A percentile compares a stretch with the other conserved stretches of the same genome.
Evolutionary conservation across 306 rosid genomes (phyloP).

Genomic region (Datisca glomerata): DNA sequence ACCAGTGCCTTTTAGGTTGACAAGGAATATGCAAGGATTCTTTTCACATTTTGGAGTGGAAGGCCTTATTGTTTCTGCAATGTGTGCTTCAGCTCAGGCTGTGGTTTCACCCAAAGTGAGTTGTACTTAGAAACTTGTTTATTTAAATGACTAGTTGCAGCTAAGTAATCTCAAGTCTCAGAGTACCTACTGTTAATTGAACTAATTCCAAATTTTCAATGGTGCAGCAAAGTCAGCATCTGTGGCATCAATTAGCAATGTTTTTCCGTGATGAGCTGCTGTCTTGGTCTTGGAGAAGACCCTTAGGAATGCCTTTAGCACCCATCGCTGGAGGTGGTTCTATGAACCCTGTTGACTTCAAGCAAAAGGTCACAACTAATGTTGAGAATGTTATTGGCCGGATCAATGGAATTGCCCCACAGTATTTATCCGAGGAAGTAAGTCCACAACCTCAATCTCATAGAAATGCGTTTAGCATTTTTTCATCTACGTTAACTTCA

Average conservation of each 20-base stretch:
- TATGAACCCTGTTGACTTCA: slow-evolving; percentile 71
- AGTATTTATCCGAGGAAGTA: slow-evolving; percentile 86
- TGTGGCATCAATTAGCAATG: slow-evolving; percentile 99
- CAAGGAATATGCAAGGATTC: slow-evolving; percentile 95
- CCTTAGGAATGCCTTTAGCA: slow-evolving; percentile 82
- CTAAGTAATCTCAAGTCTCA: slow-evolving; percentile 1
- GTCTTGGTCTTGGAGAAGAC: slow-evolving; percentile 99
- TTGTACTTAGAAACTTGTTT: not conserved
- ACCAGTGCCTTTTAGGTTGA: slow-evolving; percentile 95
- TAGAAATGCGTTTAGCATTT: too few relatives aligned
- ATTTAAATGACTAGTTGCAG: not conserved
- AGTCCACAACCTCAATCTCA: slow-evolving; percentile 11
- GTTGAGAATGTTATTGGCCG: slow-evolving; percentile 74
- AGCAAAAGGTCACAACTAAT: slow-evolving; percentile 78
- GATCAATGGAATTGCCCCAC: slow-evolving; percentile 75
- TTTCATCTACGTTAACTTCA: too few relatives aligned
- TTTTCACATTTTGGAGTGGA: slow-evolving; percentile 93
- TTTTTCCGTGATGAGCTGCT: slow-evolving; percentile 97
- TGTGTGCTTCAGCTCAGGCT: slow-evolving; percentile 99
- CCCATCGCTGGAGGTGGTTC: slow-evolving; percentile 58
- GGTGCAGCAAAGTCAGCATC: slow-evolving; percentile 94
- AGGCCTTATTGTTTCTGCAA: slow-evolving; percentile 95
- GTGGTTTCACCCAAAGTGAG: slow-evolving; percentile 86
- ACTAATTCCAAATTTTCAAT: slow-evolving; percentile 11
- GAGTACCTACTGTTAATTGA: slow-evolving; percentile 7